These are phyloP conservation scores for Arabidopsis suecica DNA, from an alignment of 345 rosid species.

Conservation along the genomic window DNA sequence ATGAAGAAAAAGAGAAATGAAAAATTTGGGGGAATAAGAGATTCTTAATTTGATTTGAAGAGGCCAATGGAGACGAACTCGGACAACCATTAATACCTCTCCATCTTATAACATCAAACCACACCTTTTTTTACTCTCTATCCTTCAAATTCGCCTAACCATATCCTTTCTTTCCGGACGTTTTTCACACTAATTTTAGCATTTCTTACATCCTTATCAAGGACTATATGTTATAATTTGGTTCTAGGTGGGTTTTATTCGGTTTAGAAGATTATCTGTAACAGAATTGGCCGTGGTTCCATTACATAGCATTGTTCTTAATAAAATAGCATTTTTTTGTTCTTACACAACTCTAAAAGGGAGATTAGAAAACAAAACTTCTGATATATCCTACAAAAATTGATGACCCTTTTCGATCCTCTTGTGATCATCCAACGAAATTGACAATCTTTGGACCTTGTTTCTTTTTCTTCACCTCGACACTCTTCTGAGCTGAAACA, in stretches of 20 bases:
- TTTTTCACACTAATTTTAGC: slow-evolving; percentile 33
- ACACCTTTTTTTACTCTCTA: slow-evolving; percentile 28
- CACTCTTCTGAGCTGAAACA: too few relatives aligned
- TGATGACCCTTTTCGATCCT: too few relatives aligned
- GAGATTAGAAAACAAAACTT: neutral
- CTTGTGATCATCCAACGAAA: too few relatives aligned
- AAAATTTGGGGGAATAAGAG: slow-evolving; percentile 43
- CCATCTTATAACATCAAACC: slow-evolving; percentile 19
- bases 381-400: neutral
- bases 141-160: slow-evolving; percentile 39
- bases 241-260: neutral
- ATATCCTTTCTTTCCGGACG: slow-evolving; percentile 22
- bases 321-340: neutral
- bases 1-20: slow-evolving; percentile 43
- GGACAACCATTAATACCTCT: slow-evolving; percentile 38
- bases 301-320: slow-evolving; percentile 22
- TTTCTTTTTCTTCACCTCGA: too few relatives aligned
- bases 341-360: slow-evolving; percentile 5
- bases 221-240: neutral
- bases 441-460: too few relatives aligned
- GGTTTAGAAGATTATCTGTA: slow-evolving; percentile 10
- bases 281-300: slow-evolving; percentile 13
- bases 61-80: slow-evolving; percentile 45
- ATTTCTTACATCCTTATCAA: slow-evolving; percentile 14
- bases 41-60: slow-evolving; percentile 59